Evolutionary conservation across 2,329 filamentous ascomycete species (phyloP).

Genomic region (Fusarium continuum): DNA sequence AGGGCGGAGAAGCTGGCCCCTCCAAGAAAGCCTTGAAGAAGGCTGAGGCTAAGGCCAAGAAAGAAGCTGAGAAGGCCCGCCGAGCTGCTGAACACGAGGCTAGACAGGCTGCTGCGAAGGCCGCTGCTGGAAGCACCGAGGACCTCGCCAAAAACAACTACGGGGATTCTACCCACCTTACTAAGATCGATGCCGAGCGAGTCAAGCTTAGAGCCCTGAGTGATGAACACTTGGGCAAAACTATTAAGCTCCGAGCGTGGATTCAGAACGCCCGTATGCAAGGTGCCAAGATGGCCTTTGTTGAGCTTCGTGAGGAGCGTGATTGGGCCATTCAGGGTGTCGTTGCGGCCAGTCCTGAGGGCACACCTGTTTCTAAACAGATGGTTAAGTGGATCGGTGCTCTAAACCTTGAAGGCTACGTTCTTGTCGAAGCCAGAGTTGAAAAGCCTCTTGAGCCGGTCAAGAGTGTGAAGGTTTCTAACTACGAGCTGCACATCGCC

Average conservation of each 20-base stretch:
- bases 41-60: slow-evolving; percentile 84
- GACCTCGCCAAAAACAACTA: slow-evolving; percentile 82
- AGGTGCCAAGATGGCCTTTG: slow-evolving; percentile 89
- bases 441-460: slow-evolving; percentile 86
- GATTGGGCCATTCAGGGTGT: slow-evolving; percentile 86
- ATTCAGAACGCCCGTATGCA: slow-evolving; percentile 90
- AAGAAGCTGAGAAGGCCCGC: slow-evolving; percentile 82
- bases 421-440: slow-evolving; percentile 82
- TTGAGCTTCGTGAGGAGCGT: slow-evolving; percentile 81
- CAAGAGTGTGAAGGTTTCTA: slow-evolving; percentile 83
- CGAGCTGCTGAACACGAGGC: slow-evolving; percentile 79
- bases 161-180: slow-evolving; percentile 71
- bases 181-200: slow-evolving; percentile 64
- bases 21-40: slow-evolving; percentile 82
- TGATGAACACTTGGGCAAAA: slow-evolving; percentile 72
- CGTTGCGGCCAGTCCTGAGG: slow-evolving; percentile 73
- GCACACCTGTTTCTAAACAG: slow-evolving; percentile 73
- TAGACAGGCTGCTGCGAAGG: slow-evolving; percentile 72
- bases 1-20: slow-evolving; percentile 36
- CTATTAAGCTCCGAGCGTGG: slow-evolving; percentile 79
- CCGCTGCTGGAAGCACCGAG: slow-evolving; percentile 71
- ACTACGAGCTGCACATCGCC: slow-evolving; percentile 86
- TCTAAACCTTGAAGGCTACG: slow-evolving; percentile 81
- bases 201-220: slow-evolving; percentile 70
- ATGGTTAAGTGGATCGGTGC: slow-evolving; percentile 93